A percentile compares a stretch with the other conserved stretches of the same genome.
These are phyloP conservation scores for Dictyostelium citrinum DNA, from an alignment of 78 protist genomes.

Conservation along the genomic window DNA sequence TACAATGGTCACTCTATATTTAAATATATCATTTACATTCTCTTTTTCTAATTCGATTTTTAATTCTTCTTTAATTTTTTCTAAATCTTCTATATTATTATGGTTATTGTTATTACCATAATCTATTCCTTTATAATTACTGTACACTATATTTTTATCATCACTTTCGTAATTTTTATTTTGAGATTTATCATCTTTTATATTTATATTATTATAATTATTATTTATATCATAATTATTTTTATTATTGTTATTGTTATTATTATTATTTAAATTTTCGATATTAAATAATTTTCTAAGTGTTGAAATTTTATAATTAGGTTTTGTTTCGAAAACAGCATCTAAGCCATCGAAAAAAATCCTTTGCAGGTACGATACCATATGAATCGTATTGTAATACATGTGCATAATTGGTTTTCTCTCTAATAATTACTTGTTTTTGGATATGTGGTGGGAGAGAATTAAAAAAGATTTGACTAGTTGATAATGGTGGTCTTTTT, in stretches of 20 bases:
- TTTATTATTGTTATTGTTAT: neutral
- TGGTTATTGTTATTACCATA: neutral
- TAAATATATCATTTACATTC: neutral
- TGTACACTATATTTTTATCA: neutral
- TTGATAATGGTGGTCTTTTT: neutral
- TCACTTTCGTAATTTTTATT: neutral
- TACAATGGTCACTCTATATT: constrained; percentile 21
- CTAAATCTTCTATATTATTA: neutral
- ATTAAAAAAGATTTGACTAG: neutral
- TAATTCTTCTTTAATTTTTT: neutral
- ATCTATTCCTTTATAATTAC: neutral
- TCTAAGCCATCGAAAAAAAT: constrained; percentile 52
- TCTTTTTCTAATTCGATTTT: neutral
- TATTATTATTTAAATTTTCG: neutral
- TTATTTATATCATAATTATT: neutral
- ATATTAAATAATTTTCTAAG: constrained; percentile 10
- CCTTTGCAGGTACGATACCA: constrained; percentile 18
- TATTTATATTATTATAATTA: neutral
- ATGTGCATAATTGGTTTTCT: neutral
- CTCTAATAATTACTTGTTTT: neutral
- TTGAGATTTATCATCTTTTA: neutral
- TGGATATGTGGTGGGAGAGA: neutral
- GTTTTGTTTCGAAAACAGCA: neutral
- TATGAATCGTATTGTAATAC: neutral
- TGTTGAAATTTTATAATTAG: neutral